These are phyloP conservation scores for Domatiomyces catenatus DNA, from an alignment of 2,329 filamentous ascomycete genomes.

Conservation along the genomic window DNA sequence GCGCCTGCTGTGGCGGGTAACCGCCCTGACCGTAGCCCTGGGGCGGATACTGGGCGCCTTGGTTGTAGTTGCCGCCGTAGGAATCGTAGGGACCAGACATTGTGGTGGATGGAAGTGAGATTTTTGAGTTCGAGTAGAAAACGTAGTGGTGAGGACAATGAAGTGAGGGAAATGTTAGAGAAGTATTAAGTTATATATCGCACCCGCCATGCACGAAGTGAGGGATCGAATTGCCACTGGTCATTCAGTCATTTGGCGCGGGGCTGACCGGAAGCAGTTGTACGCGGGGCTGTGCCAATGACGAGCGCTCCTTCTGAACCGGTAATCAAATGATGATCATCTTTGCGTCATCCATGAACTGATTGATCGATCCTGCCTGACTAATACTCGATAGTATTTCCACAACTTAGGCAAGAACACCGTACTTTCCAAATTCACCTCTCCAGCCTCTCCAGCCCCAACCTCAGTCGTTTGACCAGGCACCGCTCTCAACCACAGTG, in stretches of 20 bases:
- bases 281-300: neutral
- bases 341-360: neutral
- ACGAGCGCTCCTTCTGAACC: neutral
- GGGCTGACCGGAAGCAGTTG: neutral
- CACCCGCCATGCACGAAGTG: neutral
- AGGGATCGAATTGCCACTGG: neutral
- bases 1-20: slow-evolving; percentile 19
- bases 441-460: neutral
- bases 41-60: slow-evolving; percentile 19
- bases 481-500: neutral
- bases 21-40: slow-evolving; percentile 20
- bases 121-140: neutral
- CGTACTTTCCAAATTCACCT: neutral
- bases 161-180: neutral
- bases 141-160: neutral
- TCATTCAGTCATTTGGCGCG: neutral
- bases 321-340: neutral
- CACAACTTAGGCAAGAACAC: neutral
- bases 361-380: too few relatives aligned
- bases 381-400: too few relatives aligned
- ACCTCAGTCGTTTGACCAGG: neutral
- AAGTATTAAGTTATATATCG: neutral
- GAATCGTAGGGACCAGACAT: slow-evolving; percentile 3
- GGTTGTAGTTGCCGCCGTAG: slow-evolving; percentile 17
- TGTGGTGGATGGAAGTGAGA: neutral